phyloP scores from a whole-genome alignment of 2,329 filamentous ascomycete species.

The Penicillium hordei region DNA sequence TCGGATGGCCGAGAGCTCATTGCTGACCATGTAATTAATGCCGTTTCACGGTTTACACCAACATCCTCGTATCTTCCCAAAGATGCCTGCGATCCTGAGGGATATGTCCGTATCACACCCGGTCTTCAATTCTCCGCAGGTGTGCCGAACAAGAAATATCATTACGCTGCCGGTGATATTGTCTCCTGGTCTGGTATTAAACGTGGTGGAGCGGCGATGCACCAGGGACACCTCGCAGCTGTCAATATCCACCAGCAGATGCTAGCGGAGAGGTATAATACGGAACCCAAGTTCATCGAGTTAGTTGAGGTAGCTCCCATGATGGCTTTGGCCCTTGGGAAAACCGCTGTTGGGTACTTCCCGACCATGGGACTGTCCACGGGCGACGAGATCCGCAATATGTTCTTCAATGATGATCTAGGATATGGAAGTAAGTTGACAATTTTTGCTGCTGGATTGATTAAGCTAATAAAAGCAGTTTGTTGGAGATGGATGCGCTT shows the following conservation, averaged over 20 bases:
- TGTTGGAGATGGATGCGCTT: conserved; percentile 12
- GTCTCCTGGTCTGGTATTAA: conserved; percentile 20
- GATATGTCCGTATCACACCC: conserved; percentile 61
- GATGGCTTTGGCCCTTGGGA: conserved; percentile 10
- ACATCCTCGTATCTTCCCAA: conserved; percentile 62
- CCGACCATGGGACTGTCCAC: conserved; percentile 2
- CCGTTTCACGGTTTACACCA: conserved; percentile 62
- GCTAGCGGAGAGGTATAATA: conserved; percentile 2
- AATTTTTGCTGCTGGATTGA: not conserved
- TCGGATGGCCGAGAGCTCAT: conserved; percentile 58
- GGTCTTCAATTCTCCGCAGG: conserved; percentile 55
- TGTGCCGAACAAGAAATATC: conserved; percentile 57
- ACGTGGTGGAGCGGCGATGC: conserved; percentile 7
- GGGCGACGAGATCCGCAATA: conserved; percentile 1
- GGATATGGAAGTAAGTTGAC: conserved; percentile 8
- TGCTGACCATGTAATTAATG: conserved; percentile 66
- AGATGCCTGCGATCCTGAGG: conserved; percentile 58
- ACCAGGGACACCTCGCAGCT: conserved; percentile 3
- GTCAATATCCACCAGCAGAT: conserved; percentile 9
- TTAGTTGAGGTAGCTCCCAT: conserved; percentile 3
- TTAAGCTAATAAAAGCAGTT: not conserved
- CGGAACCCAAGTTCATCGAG: not conserved
- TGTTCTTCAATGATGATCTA: conserved; percentile 11
- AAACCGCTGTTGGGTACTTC: conserved; percentile 5
- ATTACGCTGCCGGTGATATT: conserved; percentile 62